Evolutionary conservation across 2,329 filamentous ascomycete genomes (phyloP).

Genomic region (Neobulgaria alba): DNA sequence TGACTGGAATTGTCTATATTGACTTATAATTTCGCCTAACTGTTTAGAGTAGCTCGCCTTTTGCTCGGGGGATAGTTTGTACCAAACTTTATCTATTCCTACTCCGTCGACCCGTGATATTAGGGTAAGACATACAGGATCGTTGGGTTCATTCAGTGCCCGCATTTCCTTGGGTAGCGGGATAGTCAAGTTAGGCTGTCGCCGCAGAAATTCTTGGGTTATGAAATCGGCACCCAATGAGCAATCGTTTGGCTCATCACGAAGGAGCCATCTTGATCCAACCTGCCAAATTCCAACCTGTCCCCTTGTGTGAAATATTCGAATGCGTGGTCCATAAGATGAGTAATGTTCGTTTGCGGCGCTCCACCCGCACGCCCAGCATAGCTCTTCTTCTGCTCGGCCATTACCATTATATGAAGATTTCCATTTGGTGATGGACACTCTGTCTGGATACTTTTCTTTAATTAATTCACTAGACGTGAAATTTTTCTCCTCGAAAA

Average conservation of each 20-base stretch:
- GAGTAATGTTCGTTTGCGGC: conserved; percentile 1
- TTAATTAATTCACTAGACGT: background rate
- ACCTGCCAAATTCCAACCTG: conserved; percentile 10
- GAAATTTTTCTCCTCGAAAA: background rate
- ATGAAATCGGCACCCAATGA: conserved; percentile 11
- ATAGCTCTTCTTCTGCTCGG: conserved; percentile 5
- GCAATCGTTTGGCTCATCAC: conserved; percentile 10
- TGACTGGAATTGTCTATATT: conserved; percentile 9
- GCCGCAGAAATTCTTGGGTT: conserved; percentile 11
- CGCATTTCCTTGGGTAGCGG: conserved; percentile 11
- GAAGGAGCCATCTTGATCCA: conserved; percentile 10
- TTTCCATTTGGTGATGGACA: no score
- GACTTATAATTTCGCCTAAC: conserved; percentile 5
- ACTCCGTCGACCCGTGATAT: conserved; percentile 12
- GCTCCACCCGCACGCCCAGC: conserved; percentile 12
- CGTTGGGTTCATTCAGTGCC: conserved; percentile 7
- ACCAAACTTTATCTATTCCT: conserved; percentile 8
- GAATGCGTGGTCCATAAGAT: conserved; percentile 11
- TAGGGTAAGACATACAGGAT: conserved; percentile 7
- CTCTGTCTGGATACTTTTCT: background rate
- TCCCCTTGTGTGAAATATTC: conserved; percentile 4
- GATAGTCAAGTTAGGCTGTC: conserved; percentile 6
- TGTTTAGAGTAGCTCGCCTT: conserved; percentile 6
- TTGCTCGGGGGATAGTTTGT: conserved; percentile 6
- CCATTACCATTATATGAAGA: background rate